Evolutionary conservation across 2,329 filamentous ascomycete species (phyloP), one percentile per base, ranked within the genome.

Genomic region (Xylariales sp.): DNA sequence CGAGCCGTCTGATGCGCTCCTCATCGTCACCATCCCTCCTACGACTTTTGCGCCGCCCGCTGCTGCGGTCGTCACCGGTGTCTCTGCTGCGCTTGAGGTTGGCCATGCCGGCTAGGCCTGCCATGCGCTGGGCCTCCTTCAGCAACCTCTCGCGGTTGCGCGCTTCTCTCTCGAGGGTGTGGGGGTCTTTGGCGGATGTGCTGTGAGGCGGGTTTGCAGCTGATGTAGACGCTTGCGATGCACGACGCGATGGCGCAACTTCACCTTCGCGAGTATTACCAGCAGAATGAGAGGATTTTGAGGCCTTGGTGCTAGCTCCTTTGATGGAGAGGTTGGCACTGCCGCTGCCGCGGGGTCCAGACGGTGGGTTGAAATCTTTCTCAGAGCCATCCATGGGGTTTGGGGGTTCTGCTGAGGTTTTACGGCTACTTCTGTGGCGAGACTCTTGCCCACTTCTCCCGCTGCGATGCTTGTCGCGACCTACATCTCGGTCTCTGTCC

Each of bases 161-260:
- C 11, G 76, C 76, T 54, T 85, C 82, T 16, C 83, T 77, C 58
- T 88, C 83, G 0, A 81, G 66, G 2, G 83, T 82, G 57, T 86
- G 82, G n/a, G 77, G 70, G 46, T 85, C 79, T 42, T 67, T 69
- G 27, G 24, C 34, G 11, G 28, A n/a, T 12, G 33, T 31, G 37
- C 40, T 28, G 33, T 45, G 18, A 35, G 33, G n/a, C 20, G 47
- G 34, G 42, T 56, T 51, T 39, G 50, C 29, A 35, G 44, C 48
- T 25, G 34, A 25, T 25, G 46, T 34, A 24, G 60, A 62, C 6
- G 59, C 50, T 40, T 63, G 59, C 4, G 64, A 65, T 29, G 54
- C 52, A 15, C 62, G 61, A 19, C 67, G 61, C 31, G 60, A 51
- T 17, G 46, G 29, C 4, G 47, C 32, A 4, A 28, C 16, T 19